Evolutionary conservation across 306 rosid species (phyloP), one percentile per base, ranked within the genome.

Genomic region (Crataegus laevigata): DNA sequence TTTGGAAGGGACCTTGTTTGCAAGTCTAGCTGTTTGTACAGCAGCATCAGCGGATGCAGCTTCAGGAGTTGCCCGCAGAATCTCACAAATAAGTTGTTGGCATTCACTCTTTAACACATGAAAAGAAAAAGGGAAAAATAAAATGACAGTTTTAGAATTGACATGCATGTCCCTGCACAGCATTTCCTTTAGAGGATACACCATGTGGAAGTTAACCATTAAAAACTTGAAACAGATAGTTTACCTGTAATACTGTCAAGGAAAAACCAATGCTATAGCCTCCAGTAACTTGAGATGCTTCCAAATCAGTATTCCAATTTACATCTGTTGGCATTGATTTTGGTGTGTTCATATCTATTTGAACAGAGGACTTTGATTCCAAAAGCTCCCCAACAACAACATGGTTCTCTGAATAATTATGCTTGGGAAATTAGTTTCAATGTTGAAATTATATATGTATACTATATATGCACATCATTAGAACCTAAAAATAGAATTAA

Each of bases 31-130:
- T 17, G 99, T 96, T 85, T 96, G 99, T 76, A 90, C 96, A 51
- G 97, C 97, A 85, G 99, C 98, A 87, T 96, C 98, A 12, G 98
- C 98, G 60, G 98, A 90, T 69, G 99, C 97, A 76, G 98, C 99
- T 87, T 96, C 99, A 50, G 98, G 99, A 79, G 99, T 96, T 76
- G 99, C 96, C 73, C 99, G 98, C 79, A 96, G 85, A 81, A 96
- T 88, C 85, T 96, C 99, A 82, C 99, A 96, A 82, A 96, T 85
- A 74, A 96, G 94, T 87, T 96, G 99, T 84, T 96, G 99, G 87
- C 99, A 96, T 85, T 92, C 99, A 82, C 99, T 96, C 99, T 96
- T 66, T 22, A 52, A 74, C 75, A 77, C 52, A 83, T 14, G 59
- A 72, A 61, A 78, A 79, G 75, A 63, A 60, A 75, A 28, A 62